A percentile compares a stretch with the other conserved stretches of the same genome.
Evolutionary conservation across 225 moss, liverwort and hornwort genomes (phyloP).

Genomic region (Pleurozium schreberi): DNA sequence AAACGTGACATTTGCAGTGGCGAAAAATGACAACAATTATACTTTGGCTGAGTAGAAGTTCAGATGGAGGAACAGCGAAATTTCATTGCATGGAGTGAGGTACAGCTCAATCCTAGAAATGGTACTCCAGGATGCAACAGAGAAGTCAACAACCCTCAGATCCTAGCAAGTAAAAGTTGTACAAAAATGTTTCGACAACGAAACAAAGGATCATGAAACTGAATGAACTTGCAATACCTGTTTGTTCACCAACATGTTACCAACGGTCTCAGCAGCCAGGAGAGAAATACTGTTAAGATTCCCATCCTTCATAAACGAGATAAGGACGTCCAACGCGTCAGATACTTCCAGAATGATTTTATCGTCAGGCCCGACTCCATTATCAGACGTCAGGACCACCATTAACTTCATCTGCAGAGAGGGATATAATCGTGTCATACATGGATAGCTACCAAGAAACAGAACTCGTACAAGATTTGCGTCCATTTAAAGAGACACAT

Average conservation of each 20-base stretch:
- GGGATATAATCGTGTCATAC: not conserved
- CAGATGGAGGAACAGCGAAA: not conserved
- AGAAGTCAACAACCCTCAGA: not conserved
- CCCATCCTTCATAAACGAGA: not conserved
- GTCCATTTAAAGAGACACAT: not conserved
- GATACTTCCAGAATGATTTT: not conserved
- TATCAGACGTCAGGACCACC: not conserved
- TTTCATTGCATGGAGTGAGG: not conserved
- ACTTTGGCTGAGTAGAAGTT: not conserved
- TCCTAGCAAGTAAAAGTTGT: too few relatives aligned
- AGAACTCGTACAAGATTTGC: not conserved
- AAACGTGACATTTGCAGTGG: too few relatives aligned
- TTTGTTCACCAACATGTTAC: not conserved
- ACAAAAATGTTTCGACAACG: not conserved
- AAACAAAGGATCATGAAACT: not conserved
- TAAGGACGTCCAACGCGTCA: not conserved
- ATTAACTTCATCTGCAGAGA: not conserved
- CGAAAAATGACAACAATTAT: not conserved
- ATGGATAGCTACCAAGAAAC: not conserved
- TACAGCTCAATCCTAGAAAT: not conserved
- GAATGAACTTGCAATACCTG: not conserved
- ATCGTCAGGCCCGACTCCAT: not conserved
- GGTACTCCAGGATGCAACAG: not conserved
- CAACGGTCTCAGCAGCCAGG: not conserved
- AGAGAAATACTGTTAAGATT: not conserved